phyloP scores from a whole-genome alignment of 805 yeast genomes.

The Saccharomycopsis guyanensis region DNA sequence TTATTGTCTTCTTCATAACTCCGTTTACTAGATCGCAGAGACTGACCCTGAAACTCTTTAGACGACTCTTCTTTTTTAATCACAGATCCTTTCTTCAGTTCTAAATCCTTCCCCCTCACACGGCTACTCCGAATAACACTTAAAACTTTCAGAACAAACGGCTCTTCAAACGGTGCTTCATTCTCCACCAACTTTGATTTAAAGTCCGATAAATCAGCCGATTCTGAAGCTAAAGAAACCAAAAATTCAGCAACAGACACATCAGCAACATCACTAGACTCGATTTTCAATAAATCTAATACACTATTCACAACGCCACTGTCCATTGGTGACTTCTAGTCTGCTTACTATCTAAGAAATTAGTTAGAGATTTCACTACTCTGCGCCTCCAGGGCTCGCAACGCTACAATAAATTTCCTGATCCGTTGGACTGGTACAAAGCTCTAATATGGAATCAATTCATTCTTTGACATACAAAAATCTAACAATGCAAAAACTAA shows the following conservation, averaged over 20 bases:
- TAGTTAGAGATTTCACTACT: too few species aligned
- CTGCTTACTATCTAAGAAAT: too few species aligned
- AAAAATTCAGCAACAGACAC: constrained; percentile 40
- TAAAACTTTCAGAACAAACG: constrained; percentile 22
- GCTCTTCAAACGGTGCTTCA: constrained; percentile 36
- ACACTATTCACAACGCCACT: background rate
- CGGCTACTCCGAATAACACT: too few species aligned
- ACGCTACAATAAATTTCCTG: too few species aligned
- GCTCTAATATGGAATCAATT: too few species aligned
- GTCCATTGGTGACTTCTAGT: too few species aligned
- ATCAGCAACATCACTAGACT: constrained; percentile 28
- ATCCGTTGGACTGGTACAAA: too few species aligned
- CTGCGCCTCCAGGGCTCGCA: too few species aligned
- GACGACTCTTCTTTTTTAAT: background rate
- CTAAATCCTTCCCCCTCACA: too few species aligned
- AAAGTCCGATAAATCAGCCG: constrained; percentile 31
- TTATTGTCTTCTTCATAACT: background rate
- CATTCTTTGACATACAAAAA: too few species aligned
- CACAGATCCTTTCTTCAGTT: background rate
- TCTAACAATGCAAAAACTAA: too few species aligned
- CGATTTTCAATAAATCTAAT: constrained; percentile 1
- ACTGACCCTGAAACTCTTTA: background rate
- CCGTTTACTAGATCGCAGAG: too few species aligned
- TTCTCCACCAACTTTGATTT: constrained; percentile 31
- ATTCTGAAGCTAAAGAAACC: constrained; percentile 30